A percentile compares a stretch with the other conserved stretches of the same genome.
Conservation (phyloP, 306 rosid genomes). For the Prunus mira region DNA sequence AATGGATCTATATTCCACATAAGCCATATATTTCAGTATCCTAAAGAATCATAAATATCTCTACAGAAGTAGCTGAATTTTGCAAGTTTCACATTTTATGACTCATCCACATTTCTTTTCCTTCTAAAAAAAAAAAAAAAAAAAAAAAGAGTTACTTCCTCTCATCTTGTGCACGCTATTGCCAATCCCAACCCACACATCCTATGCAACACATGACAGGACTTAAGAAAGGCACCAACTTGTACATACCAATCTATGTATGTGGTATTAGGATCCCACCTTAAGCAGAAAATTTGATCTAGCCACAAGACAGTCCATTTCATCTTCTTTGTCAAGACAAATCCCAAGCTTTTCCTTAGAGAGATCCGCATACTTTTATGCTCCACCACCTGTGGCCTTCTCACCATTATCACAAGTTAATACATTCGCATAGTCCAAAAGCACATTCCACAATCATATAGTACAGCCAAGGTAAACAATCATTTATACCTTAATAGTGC, state of each 20-base stretch:
- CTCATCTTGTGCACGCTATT: too few species aligned
- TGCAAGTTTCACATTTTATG: too few species aligned
- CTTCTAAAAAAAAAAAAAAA: too few species aligned
- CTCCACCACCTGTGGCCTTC: constrained; percentile 99
- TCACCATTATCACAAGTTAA: constrained; percentile 25
- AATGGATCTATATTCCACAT: too few species aligned
- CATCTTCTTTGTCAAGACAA: constrained; percentile 86
- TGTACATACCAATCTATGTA: constrained; percentile 20
- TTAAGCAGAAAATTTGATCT: constrained; percentile 95
- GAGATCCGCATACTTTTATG: constrained; percentile 70
- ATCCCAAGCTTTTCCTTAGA: constrained; percentile 75
- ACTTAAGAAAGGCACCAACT: too few species aligned
- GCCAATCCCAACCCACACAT: too few species aligned
- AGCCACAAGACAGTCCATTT: constrained; percentile 95
- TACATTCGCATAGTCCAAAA: constrained; percentile 36
- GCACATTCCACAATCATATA: constrained; percentile 20
- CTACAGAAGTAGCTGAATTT: too few species aligned
- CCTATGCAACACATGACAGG: too few species aligned
- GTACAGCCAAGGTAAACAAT: neutral
- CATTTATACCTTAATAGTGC: constrained; percentile 58
- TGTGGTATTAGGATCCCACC: constrained; percentile 48
- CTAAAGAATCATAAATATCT: too few species aligned
- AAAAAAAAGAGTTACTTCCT: too few species aligned
- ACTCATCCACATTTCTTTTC: too few species aligned
- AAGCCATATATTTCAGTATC: too few species aligned